Evolutionary conservation across 371 early-diverging fungal species (phyloP).

Genomic region (Mortierella sp.): DNA sequence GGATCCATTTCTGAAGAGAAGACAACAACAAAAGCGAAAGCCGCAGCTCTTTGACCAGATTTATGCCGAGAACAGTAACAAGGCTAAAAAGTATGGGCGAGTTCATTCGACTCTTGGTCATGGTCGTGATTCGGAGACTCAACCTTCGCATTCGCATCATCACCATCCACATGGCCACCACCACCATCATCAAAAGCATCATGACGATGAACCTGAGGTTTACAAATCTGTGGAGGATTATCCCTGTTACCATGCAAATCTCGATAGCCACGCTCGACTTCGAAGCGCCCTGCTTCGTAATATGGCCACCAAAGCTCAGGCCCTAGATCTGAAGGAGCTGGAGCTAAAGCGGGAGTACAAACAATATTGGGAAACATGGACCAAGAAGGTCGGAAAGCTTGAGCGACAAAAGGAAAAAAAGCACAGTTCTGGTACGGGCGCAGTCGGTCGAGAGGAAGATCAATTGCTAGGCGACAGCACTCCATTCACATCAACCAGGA

Average conservation of each 20-base stretch:
- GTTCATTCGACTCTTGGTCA: slow-evolving; percentile 55
- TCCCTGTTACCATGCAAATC: slow-evolving; percentile 68
- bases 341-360: slow-evolving; percentile 62
- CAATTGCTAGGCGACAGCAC: slow-evolving; percentile 60
- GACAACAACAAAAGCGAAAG: slow-evolving; percentile 30
- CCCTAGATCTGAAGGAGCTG: slow-evolving; percentile 55
- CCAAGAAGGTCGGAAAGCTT: slow-evolving; percentile 56
- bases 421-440: slow-evolving; percentile 29
- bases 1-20: slow-evolving; percentile 56
- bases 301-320: slow-evolving; percentile 48
- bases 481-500: slow-evolving; percentile 56
- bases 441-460: slow-evolving; percentile 59
- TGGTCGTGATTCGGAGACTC: slow-evolving; percentile 2
- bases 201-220: slow-evolving; percentile 55
- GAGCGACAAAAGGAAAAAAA: slow-evolving; percentile 59
- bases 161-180: slow-evolving; percentile 3
- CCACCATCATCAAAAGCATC: slow-evolving; percentile 54
- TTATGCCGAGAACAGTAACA: slow-evolving; percentile 65
- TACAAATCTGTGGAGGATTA: slow-evolving; percentile 64
- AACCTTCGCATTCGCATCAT: slow-evolving; percentile 16
- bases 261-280: slow-evolving; percentile 49
- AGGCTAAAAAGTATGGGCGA: slow-evolving; percentile 62
- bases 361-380: slow-evolving; percentile 61
- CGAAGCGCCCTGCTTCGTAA: slow-evolving; percentile 50
- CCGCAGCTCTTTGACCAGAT: slow-evolving; percentile 58